These are phyloP conservation scores for Tricholoma terreum DNA, from an alignment of 768 basidiomycete genomes.

Conservation along the genomic window DNA sequence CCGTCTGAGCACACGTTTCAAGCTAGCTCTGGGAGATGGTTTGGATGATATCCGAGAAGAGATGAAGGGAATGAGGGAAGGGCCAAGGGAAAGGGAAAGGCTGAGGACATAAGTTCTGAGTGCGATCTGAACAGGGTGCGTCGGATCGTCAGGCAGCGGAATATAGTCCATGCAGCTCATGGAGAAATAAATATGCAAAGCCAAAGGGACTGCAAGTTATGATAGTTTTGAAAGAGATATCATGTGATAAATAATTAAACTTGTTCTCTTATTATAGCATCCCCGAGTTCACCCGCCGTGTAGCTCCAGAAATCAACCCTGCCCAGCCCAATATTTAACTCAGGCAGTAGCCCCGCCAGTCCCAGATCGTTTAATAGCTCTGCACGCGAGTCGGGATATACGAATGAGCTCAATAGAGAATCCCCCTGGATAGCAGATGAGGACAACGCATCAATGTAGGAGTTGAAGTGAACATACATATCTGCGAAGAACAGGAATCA, in stretches of 20 bases:
- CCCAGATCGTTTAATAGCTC: conserved; percentile 57
- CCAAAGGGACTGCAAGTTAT: too few relatives aligned
- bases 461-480: conserved; percentile 47
- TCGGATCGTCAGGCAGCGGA: neutral
- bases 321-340: conserved; percentile 30
- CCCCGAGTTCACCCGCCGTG: conserved; percentile 22
- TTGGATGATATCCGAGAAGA: conserved; percentile 28
- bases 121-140: conserved; percentile 40
- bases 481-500: conserved; percentile 50
- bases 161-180: conserved; percentile 15
- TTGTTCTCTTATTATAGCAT: neutral
- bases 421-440: conserved; percentile 40
- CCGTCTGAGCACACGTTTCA: conserved; percentile 43
- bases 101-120: conserved; percentile 67
- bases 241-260: neutral
- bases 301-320: conserved; percentile 75
- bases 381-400: conserved; percentile 75
- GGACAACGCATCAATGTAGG: neutral
- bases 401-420: conserved; percentile 54
- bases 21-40: conserved; percentile 17
- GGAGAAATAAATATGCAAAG: neutral
- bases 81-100: conserved; percentile 64
- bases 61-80: conserved; percentile 55
- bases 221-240: too few relatives aligned
- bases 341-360: conserved; percentile 41